Base-by-base conservation (phyloP, 2,329 filamentous ascomycete genomes). In the Ambrosiella xylebori region DNA sequence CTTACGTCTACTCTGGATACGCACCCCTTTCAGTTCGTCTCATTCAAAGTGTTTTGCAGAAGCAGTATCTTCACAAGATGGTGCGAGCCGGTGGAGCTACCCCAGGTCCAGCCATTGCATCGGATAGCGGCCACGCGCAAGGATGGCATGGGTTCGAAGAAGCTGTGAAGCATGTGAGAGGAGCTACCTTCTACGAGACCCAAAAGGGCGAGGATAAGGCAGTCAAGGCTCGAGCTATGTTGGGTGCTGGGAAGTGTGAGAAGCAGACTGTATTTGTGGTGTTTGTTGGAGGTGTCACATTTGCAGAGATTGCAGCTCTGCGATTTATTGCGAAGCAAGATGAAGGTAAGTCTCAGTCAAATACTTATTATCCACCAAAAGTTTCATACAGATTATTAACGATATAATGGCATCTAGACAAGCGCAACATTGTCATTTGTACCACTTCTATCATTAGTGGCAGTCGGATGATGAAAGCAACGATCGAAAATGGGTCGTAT, bases 1-100 rank as follows among this genome's bases (percentile, higher is more conserved):
- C 90, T n/a, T 98, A 98, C 66, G 90, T 96, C 9, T 98, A 97
- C 71, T 95, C 88, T 63, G 94, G 93, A 56, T 98, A 97, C 67
- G 93, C 94, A 3, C 94, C 93, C 0, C 77, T 98, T 11, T 95
- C 88, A 50, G 80, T 97, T 57, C 84, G 93, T 13, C 79, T 98
- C 3, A 85, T 98, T 5, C 94, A 98, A 69, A 93, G 88, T 67
- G 80, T 97, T 54, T 72, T 98, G 53, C 90, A 97, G 68, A 98
- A 98, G 69, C 81, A 88, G 59, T 86, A 90, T 63, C 74, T 98
- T 37, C 74, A 84, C 59, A 81, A 79, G 3, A 77, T 90, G 9
- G 82, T 80, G 56, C 82, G 80, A 64, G 85, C 85, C 37, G 78
- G 77, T 13, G 75, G 71, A 27, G 27, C 27, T 50, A 71, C 70